Evolutionary conservation across 2,329 filamentous ascomycete genomes (phyloP).

Genomic region (Lachnellula willkommii): DNA sequence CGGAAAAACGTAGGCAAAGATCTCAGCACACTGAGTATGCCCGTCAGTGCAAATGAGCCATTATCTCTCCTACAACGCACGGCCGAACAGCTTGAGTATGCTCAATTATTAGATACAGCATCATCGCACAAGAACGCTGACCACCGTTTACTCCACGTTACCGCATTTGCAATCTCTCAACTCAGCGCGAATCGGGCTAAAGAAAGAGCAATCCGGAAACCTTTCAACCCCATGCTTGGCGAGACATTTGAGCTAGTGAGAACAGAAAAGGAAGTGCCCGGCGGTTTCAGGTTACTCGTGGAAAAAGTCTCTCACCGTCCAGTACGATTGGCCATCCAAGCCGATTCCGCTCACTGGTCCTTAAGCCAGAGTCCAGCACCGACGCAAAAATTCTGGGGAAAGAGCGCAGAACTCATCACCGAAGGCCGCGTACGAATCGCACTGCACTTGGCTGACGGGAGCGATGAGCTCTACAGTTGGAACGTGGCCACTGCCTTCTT

Average conservation of each 20-base stretch:
- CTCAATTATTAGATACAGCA: conserved; percentile 73
- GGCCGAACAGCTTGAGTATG: conserved; percentile 89
- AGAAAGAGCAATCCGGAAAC: conserved; percentile 89
- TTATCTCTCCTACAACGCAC: conserved; percentile 81
- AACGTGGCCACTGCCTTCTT: conserved; percentile 82
- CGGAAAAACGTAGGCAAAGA: conserved; percentile 98
- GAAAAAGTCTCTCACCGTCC: conserved; percentile 95
- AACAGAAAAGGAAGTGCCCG: conserved; percentile 65
- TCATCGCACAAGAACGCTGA: conserved; percentile 52
- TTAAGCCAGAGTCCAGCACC: conserved; percentile 83
- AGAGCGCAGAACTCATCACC: conserved; percentile 88
- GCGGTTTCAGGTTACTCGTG: conserved; percentile 82
- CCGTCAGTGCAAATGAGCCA: conserved; percentile 92
- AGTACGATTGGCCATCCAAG: conserved; percentile 87
- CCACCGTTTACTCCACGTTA: conserved; percentile 76
- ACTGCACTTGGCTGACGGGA: conserved; percentile 59
- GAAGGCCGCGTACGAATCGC: conserved; percentile 79
- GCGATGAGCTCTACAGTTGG: conserved; percentile 84
- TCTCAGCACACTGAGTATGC: conserved; percentile 94
- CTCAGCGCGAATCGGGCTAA: conserved; percentile 79
- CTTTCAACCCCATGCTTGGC: conserved; percentile 93
- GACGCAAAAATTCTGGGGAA: conserved; percentile 97
- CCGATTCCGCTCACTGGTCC: conserved; percentile 79
- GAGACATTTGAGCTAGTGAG: conserved; percentile 93
- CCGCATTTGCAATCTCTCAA: conserved; percentile 84